A percentile compares a stretch with the other conserved stretches of the same genome.
These are phyloP conservation scores for Cyberlindnera japonica DNA, from an alignment of 805 yeast species.

Conservation along the genomic window DNA sequence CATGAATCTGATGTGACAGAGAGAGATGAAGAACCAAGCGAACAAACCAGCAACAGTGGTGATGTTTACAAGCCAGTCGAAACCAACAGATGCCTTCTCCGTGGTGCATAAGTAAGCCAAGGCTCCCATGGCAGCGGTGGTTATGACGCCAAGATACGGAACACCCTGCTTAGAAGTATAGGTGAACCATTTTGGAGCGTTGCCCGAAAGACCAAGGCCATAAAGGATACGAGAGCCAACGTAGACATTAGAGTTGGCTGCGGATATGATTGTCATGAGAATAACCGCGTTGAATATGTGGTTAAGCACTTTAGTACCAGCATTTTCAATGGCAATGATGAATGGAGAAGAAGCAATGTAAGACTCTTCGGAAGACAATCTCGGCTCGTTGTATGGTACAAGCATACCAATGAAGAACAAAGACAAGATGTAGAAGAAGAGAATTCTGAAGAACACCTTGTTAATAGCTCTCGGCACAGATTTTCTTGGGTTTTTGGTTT, in stretches of 20 bases:
- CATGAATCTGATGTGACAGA: constrained; percentile 72
- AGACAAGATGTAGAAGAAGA: constrained; percentile 61
- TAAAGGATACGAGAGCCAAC: constrained; percentile 68
- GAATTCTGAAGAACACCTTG: constrained; percentile 63
- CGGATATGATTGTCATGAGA: constrained; percentile 61
- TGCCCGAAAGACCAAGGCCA: constrained; percentile 54
- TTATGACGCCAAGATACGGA: constrained; percentile 53
- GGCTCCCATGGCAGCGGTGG: constrained; percentile 59
- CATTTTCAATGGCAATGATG: constrained; percentile 63
- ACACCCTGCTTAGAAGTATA: constrained; percentile 55
- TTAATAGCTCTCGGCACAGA: constrained; percentile 60
- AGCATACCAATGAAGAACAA: constrained; percentile 66
- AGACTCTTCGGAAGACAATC: constrained; percentile 32
- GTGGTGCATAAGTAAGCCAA: constrained; percentile 57
- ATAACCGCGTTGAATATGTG: constrained; percentile 72
- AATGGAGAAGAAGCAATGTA: constrained; percentile 61
- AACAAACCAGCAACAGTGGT: constrained; percentile 73
- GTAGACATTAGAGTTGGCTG: constrained; percentile 73
- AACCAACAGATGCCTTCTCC: constrained; percentile 51
- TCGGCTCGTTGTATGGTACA: constrained; percentile 61
- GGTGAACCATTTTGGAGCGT: constrained; percentile 54
- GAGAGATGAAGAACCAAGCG: constrained; percentile 67
- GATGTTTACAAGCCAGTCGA: constrained; percentile 70
- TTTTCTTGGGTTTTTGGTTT: constrained; percentile 55
- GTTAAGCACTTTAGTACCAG: constrained; percentile 64